These are phyloP conservation scores for Fusarium sp. DNA, from an alignment of 2,329 filamentous ascomycete genomes.

Conservation along the genomic window DNA sequence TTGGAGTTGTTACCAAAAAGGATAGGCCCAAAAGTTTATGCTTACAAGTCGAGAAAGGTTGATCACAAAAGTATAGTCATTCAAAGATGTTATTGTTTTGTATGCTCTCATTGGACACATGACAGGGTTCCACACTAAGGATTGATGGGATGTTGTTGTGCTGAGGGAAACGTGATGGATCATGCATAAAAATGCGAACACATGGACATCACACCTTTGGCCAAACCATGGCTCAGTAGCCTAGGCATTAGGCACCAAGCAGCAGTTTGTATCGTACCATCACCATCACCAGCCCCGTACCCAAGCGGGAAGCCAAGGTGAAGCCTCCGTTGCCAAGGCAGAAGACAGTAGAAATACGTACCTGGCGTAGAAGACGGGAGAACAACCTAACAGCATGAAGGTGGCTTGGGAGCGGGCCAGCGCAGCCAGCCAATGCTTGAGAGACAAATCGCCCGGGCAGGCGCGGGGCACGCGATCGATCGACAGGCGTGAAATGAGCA, in stretches of 20 bases:
- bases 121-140: not conserved
- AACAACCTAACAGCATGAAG: constrained; percentile 13
- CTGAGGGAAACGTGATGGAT: not conserved
- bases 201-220: constrained; percentile 12
- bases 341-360: constrained; percentile 20
- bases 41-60: not conserved
- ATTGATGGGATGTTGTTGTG: not conserved
- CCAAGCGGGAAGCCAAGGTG: constrained; percentile 10
- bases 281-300: not conserved
- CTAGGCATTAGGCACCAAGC: constrained; percentile 15
- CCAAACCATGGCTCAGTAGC: not conserved
- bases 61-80: not conserved
- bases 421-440: constrained; percentile 25
- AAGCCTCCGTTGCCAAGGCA: constrained; percentile 28
- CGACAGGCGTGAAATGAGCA: constrained; percentile 17
- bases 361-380: constrained; percentile 33
- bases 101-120: not conserved
- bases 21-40: not conserved
- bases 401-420: constrained; percentile 14
- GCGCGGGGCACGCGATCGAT: constrained; percentile 41
- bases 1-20: not conserved
- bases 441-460: constrained; percentile 8
- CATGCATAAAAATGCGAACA: not conserved
- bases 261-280: not conserved
- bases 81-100: not conserved